These are phyloP conservation scores for Didymella arachidicola DNA, from an alignment of 2,329 filamentous ascomycete species.

Conservation along the genomic window DNA sequence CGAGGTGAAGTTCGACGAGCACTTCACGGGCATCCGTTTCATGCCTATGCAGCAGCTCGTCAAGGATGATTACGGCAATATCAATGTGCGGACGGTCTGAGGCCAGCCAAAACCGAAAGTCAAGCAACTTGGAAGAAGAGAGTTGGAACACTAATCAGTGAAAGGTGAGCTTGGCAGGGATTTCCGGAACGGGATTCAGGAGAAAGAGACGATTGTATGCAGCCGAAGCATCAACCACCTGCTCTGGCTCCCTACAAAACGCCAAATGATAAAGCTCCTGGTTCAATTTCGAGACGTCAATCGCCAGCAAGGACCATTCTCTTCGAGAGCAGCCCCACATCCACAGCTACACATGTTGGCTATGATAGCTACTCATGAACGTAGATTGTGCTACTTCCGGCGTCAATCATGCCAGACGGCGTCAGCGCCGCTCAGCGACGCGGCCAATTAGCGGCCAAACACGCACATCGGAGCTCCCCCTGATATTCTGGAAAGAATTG, in stretches of 20 bases:
- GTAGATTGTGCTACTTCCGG: background rate
- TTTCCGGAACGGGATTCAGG: background rate
- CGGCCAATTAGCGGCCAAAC: background rate
- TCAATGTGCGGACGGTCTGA: background rate
- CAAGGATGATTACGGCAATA: background rate
- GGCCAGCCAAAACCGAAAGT: background rate
- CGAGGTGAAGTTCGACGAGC: constrained; percentile 9
- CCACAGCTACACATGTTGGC: background rate
- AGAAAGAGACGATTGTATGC: background rate
- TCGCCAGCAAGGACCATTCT: background rate
- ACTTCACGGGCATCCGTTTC: constrained; percentile 1
- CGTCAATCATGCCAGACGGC: background rate
- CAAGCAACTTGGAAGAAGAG: background rate
- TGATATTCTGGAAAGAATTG: background rate
- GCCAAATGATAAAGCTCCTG: background rate
- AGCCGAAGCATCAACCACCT: background rate
- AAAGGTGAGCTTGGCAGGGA: background rate
- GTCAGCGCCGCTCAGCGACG: background rate
- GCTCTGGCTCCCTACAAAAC: background rate
- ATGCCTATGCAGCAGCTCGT: background rate
- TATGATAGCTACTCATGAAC: background rate
- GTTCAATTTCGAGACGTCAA: background rate
- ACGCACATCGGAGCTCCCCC: background rate
- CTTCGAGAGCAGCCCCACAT: background rate
- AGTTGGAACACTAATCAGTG: background rate